Base-by-base conservation (phyloP, 192 early-diverging fungal genomes). In the Glomus cerebriforme region DNA sequence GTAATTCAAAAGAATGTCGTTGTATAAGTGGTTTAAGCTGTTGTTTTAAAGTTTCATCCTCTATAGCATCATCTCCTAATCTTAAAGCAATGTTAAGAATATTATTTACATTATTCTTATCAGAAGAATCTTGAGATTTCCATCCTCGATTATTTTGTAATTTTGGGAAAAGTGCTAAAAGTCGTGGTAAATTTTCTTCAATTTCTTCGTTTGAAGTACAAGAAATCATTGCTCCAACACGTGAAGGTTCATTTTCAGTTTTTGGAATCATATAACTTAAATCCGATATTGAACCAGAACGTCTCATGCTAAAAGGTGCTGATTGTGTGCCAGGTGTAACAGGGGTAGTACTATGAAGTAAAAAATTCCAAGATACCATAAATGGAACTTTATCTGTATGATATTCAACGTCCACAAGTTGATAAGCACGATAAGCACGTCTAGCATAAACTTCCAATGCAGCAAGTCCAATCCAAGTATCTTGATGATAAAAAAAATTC, bases 361-460 rank as follows among this genome's bases (percentile, higher is more conserved):
- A 85, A 78, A 95, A 95, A 59, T 92, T 90, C 93, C 92, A 95
- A 59, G 92, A 89, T 79, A 95, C 84, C 73, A 92, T 86, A 67
- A 90, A 90, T 22, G 93, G 93, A 27, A 83, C 73, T 24, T 84
- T 82, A 54, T 92, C 91, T 34, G 91, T 87, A 75, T 88, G 78
- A 73, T 92, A 93, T 84, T 92, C 91, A 83, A 97, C 91, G 72
- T 92, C 92, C 47, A 93, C 90, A 63, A 99, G 92, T 80, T 95
- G 91, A 88, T 99, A 99, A 49, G 96, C 96, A 81, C 98, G 96
- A 92, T 98, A 97, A 7, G 98, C 96, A 78, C 96, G 96, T 73
- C 97, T 91, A 71, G 95, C 94, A 82, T 99, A 99, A 17, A 96
- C 96, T 90, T 98, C 96, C 39, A 98, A 89, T 27, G 98, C 97